Percentiles rank a stretch among this genome's conserved stretches.
Conservation (phyloP, 1,284 basidiomycete species). For the Ceratobasidium theobromae region DNA sequence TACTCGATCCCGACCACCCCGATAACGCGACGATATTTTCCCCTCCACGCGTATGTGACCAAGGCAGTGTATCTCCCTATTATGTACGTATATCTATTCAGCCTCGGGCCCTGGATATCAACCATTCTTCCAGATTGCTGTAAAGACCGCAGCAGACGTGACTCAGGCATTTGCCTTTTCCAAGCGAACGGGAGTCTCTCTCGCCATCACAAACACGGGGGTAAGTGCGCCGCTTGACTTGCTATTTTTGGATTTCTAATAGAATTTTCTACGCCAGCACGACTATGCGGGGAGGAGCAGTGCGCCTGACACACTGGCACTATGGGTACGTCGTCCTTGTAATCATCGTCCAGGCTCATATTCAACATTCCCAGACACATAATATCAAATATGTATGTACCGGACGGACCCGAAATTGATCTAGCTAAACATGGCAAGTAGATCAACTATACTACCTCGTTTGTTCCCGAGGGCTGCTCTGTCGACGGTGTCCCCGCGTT, state of each 20-base stretch:
- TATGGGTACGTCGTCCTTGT: background rate
- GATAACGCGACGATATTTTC: background rate
- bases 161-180: slow-evolving; percentile 49
- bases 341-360: background rate
- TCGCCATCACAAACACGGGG: slow-evolving; percentile 55
- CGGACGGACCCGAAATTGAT: background rate
- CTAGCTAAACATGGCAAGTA: background rate
- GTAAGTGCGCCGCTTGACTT: slow-evolving; percentile 3
- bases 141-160: slow-evolving; percentile 47
- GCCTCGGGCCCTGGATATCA: background rate
- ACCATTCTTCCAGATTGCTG: slow-evolving; percentile 48
- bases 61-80: slow-evolving; percentile 17
- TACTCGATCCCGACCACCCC: slow-evolving; percentile 3
- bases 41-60: slow-evolving; percentile 4
- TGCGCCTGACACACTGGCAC: slow-evolving; percentile 17
- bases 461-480: slow-evolving; percentile 13
- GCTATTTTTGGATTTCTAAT: slow-evolving; percentile 14
- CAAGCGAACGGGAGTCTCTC: slow-evolving; percentile 45
- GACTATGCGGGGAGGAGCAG: slow-evolving; percentile 17
- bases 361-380: slow-evolving; percentile 13
- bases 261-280: slow-evolving; percentile 1
- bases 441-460: slow-evolving; percentile 24
- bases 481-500: slow-evolving; percentile 10
- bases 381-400: slow-evolving; percentile 33
- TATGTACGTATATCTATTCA: slow-evolving; percentile 19